These are phyloP conservation scores for Cutaneotrichosporon curvatum DNA, from an alignment of 1,284 basidiomycete genomes.

Conservation along the genomic window DNA sequence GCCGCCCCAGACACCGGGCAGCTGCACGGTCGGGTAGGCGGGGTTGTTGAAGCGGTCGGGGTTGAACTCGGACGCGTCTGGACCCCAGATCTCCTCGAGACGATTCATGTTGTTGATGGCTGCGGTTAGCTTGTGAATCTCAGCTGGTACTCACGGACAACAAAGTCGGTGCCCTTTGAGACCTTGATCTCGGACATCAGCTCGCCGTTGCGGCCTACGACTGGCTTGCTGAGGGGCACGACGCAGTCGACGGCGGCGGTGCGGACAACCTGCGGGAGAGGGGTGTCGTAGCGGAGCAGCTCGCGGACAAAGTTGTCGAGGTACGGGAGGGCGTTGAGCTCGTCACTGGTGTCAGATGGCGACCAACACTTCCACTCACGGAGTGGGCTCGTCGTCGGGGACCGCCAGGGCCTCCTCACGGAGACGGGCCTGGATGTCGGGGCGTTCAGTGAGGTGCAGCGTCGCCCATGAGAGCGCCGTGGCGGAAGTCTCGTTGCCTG, in stretches of 20 bases:
- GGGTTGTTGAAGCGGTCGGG: conserved; percentile 28
- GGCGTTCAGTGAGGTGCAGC: conserved; percentile 56
- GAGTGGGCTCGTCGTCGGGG: conserved; percentile 41
- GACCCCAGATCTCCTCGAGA: conserved; percentile 58
- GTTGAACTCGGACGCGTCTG: conserved; percentile 60
- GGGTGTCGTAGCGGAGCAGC: conserved; percentile 58
- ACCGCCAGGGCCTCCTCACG: conserved; percentile 51
- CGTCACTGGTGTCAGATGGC: conserved; percentile 36
- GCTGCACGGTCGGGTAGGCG: conserved; percentile 41
- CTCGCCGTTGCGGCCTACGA: conserved; percentile 42
- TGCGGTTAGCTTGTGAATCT: neutral
- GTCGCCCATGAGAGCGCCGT: conserved; percentile 67
- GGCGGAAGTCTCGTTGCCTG: conserved; percentile 70
- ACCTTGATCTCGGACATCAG: conserved; percentile 37
- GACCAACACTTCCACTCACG: neutral
- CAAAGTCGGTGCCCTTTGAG: conserved; percentile 34
- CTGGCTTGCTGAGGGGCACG: conserved; percentile 54
- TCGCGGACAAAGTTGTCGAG: conserved; percentile 63
- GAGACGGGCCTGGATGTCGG: conserved; percentile 54
- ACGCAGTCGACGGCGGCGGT: conserved; percentile 53
- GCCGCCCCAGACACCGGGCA: conserved; percentile 59
- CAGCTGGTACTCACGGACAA: conserved; percentile 34
- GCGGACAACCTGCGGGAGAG: conserved; percentile 61
- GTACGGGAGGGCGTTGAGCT: conserved; percentile 50
- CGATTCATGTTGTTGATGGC: conserved; percentile 52